A percentile compares a stretch with the other conserved stretches of the same genome.
phyloP scores from a whole-genome alignment of 495 filamentous ascomycete species.

The Hypoxylon fragiforme region DNA sequence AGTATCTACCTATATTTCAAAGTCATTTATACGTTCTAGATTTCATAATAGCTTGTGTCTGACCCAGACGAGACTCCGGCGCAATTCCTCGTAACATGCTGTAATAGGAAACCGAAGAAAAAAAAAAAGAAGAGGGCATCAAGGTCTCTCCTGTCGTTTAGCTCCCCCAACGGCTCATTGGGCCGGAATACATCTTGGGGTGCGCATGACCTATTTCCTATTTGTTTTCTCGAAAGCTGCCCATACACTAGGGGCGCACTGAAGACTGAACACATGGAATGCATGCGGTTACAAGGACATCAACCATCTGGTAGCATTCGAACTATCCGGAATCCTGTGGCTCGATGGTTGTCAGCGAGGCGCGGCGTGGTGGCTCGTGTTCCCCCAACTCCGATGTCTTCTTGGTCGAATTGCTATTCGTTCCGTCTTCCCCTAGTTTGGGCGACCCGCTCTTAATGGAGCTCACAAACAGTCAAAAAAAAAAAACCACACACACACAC shows the following conservation, averaged over 20 bases:
- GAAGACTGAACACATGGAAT: neutral
- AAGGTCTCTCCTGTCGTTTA: constrained; percentile 1
- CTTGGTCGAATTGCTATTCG: constrained; percentile 29
- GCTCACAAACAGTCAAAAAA: constrained; percentile 21
- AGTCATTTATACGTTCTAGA: constrained; percentile 3
- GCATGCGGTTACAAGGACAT: neutral
- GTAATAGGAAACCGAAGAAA: too few relatives aligned
- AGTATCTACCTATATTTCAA: too few relatives aligned
- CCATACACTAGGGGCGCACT: constrained; percentile 5
- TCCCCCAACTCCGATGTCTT: constrained; percentile 19
- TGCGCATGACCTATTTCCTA: constrained; percentile 3
- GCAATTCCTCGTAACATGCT: too few relatives aligned
- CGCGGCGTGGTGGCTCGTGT: constrained; percentile 28
- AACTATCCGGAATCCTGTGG: constrained; percentile 26
- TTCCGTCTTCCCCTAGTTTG: constrained; percentile 37
- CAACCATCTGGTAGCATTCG: constrained; percentile 13
- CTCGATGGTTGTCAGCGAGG: constrained; percentile 28
- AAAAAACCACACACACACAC: too few relatives aligned
- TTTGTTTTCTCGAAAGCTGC: neutral
- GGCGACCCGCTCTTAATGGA: constrained; percentile 35
- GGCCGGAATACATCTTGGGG: neutral
- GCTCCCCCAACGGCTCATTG: neutral
- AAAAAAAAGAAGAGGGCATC: neutral
- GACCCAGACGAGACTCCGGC: neutral
- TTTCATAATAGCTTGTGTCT: neutral